Evolutionary conservation across 139 green algal genomes (phyloP).

Genomic region (Tetraselmis striata): DNA sequence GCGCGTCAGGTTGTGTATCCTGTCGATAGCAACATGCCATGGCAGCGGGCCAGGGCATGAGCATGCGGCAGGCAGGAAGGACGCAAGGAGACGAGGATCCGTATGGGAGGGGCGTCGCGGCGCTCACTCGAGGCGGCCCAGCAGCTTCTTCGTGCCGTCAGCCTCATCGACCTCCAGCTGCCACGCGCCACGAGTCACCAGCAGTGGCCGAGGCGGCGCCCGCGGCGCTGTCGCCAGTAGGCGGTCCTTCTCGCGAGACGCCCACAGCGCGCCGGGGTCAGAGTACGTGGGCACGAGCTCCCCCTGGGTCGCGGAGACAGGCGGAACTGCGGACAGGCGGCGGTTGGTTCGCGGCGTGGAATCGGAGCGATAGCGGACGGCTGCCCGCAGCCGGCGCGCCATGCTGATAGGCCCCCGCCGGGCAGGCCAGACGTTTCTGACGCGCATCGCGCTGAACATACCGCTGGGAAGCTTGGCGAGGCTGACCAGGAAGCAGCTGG

Average conservation of each 20-base stretch:
- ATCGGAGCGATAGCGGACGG: too few relatives aligned
- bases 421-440: too few relatives aligned
- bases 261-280: neutral
- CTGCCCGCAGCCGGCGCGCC: too few relatives aligned
- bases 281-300: neutral
- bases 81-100: neutral
- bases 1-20: constrained; percentile 21
- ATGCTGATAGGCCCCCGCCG: too few relatives aligned
- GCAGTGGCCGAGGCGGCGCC: neutral
- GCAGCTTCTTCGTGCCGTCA: neutral
- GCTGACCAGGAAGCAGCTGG: too few relatives aligned
- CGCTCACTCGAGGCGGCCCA: neutral
- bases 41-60: too few relatives aligned
- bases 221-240: neutral
- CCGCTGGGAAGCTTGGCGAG: too few relatives aligned
- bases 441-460: too few relatives aligned
- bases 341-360: too few relatives aligned
- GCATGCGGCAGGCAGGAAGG: neutral
- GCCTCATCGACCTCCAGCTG: neutral
- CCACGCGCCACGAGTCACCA: constrained; percentile 10
- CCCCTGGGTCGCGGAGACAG: too few relatives aligned
- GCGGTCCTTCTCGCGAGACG: neutral
- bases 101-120: neutral
- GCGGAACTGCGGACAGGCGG: too few relatives aligned
- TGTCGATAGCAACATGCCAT: neutral